A percentile compares a stretch with the other conserved stretches of the same genome.
phyloP scores from a whole-genome alignment of 495 filamentous ascomycete species.

The Collariella sp. region DNA sequence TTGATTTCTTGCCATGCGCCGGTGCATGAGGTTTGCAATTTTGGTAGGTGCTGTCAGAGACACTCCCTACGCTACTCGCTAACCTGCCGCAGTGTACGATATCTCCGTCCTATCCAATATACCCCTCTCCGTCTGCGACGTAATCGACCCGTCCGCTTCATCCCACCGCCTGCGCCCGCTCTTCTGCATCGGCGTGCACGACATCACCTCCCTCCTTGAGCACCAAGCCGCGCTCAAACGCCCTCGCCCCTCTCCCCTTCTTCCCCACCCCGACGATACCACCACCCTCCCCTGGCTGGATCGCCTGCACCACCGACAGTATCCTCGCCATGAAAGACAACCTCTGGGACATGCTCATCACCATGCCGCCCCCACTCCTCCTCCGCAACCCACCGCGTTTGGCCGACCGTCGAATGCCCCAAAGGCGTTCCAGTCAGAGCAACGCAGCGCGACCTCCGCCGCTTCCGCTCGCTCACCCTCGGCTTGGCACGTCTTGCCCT shows the following conservation, averaged over 20 bases:
- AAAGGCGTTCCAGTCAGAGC: conserved; percentile 61
- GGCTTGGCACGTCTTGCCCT: conserved; percentile 54
- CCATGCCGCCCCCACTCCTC: conserved; percentile 56
- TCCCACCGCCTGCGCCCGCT: conserved; percentile 68
- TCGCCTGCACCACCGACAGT: conserved; percentile 91
- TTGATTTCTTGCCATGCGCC: conserved; percentile 77
- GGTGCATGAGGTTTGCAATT: conserved; percentile 78
- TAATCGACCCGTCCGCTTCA: conserved; percentile 52
- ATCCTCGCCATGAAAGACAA: conserved; percentile 75
- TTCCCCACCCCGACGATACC: conserved; percentile 33
- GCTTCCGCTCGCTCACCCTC: conserved; percentile 62
- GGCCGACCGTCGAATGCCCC: conserved; percentile 65
- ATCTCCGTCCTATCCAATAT: conserved; percentile 84
- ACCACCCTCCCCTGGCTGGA: conserved; percentile 71
- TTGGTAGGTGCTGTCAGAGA: conserved; percentile 47
- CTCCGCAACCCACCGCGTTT: conserved; percentile 51
- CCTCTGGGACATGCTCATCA: conserved; percentile 82
- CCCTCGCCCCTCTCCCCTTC: conserved; percentile 4
- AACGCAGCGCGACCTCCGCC: conserved; percentile 79
- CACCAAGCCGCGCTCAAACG: conserved; percentile 35
- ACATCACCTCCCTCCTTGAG: conserved; percentile 69
- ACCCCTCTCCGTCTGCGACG: conserved; percentile 51
- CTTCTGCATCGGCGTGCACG: conserved; percentile 85
- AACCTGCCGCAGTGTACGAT: conserved; percentile 63
- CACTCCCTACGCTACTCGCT: neutral